Evolutionary conservation across 495 filamentous ascomycete genomes (phyloP), one percentile per base, ranked within the genome.

Genomic region (Aspergillus ostianus): DNA sequence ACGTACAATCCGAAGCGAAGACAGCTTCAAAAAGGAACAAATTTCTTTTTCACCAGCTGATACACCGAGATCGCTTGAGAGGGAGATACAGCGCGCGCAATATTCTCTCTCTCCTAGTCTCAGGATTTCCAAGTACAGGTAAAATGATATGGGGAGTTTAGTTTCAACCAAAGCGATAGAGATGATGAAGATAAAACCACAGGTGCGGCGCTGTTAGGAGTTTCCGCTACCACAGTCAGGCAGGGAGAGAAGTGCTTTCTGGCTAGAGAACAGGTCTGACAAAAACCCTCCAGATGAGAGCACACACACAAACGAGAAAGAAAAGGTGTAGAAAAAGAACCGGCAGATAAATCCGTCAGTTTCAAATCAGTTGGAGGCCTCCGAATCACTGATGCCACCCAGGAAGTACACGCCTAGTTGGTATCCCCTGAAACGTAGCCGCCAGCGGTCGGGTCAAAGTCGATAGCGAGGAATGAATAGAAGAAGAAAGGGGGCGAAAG

Each of bases 1-100:
- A 80, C 77, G 76, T 80, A 80, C 77, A 80, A 75, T 77, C 68
- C 67, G 69, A 72, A 73, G 65, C 66, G 55, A 61, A 69, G 50
- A 60, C 64, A 52, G 58, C 70, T 64, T 62, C 58, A 62, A 65
- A 56, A 53, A 58, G 53, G 45, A 69, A 70, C 62, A 71, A 68
- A 66, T 61, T 58, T 52, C 58, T 62, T 58, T 51, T 59, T 60
- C 58, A 58, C 58, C 57, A 64, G 51, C 57, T 64, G 62, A 59
- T 59, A 46, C 59, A 60, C 44, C 36, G 47, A 56, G 53, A 36
- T 54, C 53, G 47, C 51, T 52, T 62, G 58, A 18, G 55, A 60
- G 23, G 59, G 57, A 60, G 52, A 63, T 56, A 51, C 56, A 60
- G 62, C 56, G 64, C 59, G 58, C 47, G 59, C 32, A 15, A 12